These are phyloP conservation scores for Kwoniella botswanensis DNA, from an alignment of 768 basidiomycete genomes.

Conservation along the genomic window DNA sequence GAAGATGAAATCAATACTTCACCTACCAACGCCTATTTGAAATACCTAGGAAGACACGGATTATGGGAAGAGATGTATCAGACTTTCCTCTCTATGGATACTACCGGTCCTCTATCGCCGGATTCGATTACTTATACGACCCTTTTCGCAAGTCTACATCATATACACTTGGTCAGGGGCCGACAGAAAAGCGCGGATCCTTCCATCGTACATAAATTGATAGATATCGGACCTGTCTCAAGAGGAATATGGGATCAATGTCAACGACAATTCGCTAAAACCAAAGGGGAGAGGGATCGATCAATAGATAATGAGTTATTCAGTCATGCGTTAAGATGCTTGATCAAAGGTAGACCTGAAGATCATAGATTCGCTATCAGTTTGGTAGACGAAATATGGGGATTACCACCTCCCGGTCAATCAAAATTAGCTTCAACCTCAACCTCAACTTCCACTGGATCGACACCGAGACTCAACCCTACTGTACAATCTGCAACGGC, in stretches of 20 bases:
- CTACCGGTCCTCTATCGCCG: conserved; percentile 30
- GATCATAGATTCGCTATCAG: conserved; percentile 13
- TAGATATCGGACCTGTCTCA: conserved; percentile 25
- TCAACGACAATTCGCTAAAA: conserved; percentile 21
- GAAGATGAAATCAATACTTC: conserved; percentile 26
- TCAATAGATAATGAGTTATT: conserved; percentile 21
- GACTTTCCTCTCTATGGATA: conserved; percentile 38
- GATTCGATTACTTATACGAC: conserved; percentile 48
- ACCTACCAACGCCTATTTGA: conserved; percentile 53
- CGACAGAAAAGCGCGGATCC: neutral
- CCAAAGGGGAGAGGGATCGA: neutral
- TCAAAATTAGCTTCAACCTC: conserved; percentile 5
- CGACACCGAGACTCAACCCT: conserved; percentile 26
- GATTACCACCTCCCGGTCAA: conserved; percentile 19
- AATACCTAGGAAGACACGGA: conserved; percentile 40
- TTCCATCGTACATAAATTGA: neutral
- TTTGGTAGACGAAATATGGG: conserved; percentile 19
- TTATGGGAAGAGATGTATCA: conserved; percentile 46
- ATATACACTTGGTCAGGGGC: conserved; percentile 7
- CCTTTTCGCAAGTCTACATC: conserved; percentile 37
- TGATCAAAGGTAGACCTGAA: conserved; percentile 24
- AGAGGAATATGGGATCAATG: conserved; percentile 35
- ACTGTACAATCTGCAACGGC: conserved; percentile 40
- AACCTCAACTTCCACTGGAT: neutral
- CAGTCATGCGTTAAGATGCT: conserved; percentile 9